Evolutionary conservation across 2,329 filamentous ascomycete genomes (phyloP), one percentile per base, ranked within the genome.

Genomic region (Cladosporium phlei): DNA sequence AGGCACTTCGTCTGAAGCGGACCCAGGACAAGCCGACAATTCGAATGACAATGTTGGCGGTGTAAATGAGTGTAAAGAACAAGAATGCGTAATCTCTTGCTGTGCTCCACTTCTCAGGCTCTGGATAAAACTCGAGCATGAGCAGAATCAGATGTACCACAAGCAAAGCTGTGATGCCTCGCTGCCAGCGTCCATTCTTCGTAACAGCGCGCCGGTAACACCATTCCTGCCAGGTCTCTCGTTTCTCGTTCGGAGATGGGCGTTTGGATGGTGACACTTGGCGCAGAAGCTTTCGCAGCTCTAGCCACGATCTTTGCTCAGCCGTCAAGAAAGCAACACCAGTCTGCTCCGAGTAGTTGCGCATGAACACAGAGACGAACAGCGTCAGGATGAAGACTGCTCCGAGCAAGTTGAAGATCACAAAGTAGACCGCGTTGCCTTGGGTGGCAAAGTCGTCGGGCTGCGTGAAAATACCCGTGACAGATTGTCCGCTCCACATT

Each of bases 311-410:
- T 57, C 93, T 83, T 65, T 98, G 93, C 59, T 98, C 93, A 0
- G 90, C 85, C 1, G 93, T 98, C 58, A 98, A 72, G 64, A 91
- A 98, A 2, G 93, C 93, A 33, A 98, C 93, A 1, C 93, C 93
- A 0, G 93, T 98, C 68, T 97, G 90, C 68, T 98, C 93, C 0
- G 93, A 98, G 68, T 98, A 98, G 66, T 96, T 98, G 51, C 93
- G 88, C 93, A 98, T 98, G 66, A 98, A 98, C 51, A 98, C 93
- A 47, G 93, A 97, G 38, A 98, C 94, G 66, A 98, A 98, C 62
- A 98, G 73, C 1, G 93, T 98, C 62, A 98, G 76, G 52, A 98
- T 86, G 69, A 98, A 98, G 54, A 98, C 91, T 0, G 93, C 93
- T 24, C 89, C 89, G 58, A 98, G 77, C 63, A 98, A 79, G 68